Evolutionary conservation across 2,329 filamentous ascomycete genomes (phyloP).

Genomic region (Botryosphaeria dothidea): DNA sequence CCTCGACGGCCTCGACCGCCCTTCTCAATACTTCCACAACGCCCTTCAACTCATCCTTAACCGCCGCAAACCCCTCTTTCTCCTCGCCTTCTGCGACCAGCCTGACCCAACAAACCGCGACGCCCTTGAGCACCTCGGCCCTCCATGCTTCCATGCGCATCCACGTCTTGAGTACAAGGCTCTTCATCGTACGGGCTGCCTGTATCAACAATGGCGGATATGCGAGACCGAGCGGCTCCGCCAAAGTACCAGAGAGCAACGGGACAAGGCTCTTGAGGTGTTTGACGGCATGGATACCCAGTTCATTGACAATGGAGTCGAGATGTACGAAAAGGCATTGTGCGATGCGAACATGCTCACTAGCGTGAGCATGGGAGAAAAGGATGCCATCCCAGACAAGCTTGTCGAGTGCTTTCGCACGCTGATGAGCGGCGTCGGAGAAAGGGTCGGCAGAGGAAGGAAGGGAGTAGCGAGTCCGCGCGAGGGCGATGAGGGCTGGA

Average conservation of each 20-base stretch:
- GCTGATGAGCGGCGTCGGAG: conserved; percentile 29
- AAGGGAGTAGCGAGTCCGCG: conserved; percentile 43
- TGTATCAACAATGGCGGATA: conserved; percentile 56
- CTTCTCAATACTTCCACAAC: conserved; percentile 43
- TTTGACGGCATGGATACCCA: conserved; percentile 66
- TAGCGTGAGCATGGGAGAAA: conserved; percentile 55
- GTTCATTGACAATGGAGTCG: conserved; percentile 50
- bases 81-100: conserved; percentile 23
- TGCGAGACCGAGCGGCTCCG: conserved; percentile 66
- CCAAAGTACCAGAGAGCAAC: conserved; percentile 64
- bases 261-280: conserved; percentile 71
- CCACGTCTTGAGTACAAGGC: conserved; percentile 66
- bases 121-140: conserved; percentile 63
- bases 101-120: conserved; percentile 44
- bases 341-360: conserved; percentile 59
- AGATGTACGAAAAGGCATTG: conserved; percentile 57
- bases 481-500: conserved; percentile 63
- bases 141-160: conserved; percentile 65
- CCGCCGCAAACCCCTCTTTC: conserved; percentile 20
- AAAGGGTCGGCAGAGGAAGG: conserved; percentile 26
- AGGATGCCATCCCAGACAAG: conserved; percentile 46
- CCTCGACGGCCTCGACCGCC: conserved; percentile 21
- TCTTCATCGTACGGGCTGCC: conserved; percentile 56
- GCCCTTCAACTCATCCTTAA: conserved; percentile 50
- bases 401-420: conserved; percentile 44